Evolutionary conservation across 2,329 filamentous ascomycete genomes (phyloP).

Genomic region (Pseudocercospora fijiensis): DNA sequence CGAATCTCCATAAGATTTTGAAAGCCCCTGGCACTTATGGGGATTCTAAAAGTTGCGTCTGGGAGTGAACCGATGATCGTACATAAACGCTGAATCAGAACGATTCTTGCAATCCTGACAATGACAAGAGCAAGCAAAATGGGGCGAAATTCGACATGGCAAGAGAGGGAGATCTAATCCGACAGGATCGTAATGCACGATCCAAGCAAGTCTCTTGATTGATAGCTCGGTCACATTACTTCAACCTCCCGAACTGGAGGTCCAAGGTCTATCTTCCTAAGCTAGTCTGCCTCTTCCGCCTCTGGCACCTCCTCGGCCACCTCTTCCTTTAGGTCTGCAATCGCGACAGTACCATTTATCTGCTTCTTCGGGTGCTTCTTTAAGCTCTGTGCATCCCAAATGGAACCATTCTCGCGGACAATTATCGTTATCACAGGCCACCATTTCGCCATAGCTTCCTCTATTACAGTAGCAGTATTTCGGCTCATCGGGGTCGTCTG

Average conservation of each 20-base stretch:
- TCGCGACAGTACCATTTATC: slow-evolving; percentile 56
- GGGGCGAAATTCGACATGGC: too few relatives aligned
- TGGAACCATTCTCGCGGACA: slow-evolving; percentile 69
- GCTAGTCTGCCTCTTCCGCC: slow-evolving; percentile 5
- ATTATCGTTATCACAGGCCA: slow-evolving; percentile 64
- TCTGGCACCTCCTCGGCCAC: slow-evolving; percentile 19
- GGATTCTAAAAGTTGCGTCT: not conserved
- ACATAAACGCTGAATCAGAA: not conserved
- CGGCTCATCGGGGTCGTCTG: slow-evolving; percentile 56
- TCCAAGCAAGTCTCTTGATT: not conserved
- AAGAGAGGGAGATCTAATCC: too few relatives aligned
- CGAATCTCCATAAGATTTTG: not conserved
- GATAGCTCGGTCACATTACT: not conserved
- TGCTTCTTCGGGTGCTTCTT: slow-evolving; percentile 58
- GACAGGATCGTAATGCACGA: not conserved
- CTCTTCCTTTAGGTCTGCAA: slow-evolving; percentile 40
- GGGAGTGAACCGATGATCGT: not conserved
- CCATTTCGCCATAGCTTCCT: slow-evolving; percentile 66
- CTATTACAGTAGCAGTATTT: slow-evolving; percentile 66
- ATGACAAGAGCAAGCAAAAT: not conserved
- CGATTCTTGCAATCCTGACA: not conserved
- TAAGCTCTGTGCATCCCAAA: slow-evolving; percentile 62
- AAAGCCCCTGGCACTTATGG: not conserved
- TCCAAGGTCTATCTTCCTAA: not conserved
- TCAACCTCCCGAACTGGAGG: not conserved